Base-by-base conservation (phyloP, 805 yeast genomes). In the Wickerhamiella hasegawae region DNA sequence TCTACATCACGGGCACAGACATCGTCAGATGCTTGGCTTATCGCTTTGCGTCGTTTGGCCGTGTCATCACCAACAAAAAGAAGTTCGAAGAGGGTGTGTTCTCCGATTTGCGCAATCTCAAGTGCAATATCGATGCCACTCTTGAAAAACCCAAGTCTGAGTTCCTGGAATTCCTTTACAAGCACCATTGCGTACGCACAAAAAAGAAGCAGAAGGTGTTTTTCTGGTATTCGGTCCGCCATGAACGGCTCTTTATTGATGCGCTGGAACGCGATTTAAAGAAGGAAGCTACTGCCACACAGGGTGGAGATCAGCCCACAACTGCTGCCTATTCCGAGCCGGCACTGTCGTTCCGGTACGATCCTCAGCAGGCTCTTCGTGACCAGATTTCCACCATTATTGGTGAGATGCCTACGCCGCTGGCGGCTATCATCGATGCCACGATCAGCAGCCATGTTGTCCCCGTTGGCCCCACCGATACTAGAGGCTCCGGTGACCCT, bases 161-260 rank as follows among this genome's bases (percentile, higher is more conserved):
- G 24, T 84, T 87, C 52, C 63, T 87, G 40, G 79, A 77, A 42
- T 84, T 87, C 48, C 61, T 87, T 19, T 83, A 79, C 58, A 79
- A 76, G 50, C 81, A 87, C 53, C 73, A 76, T 43, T 87, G 97
- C 52, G 63, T 87, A 18, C 68, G 94, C 47, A 87, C 98, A 0
- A 96, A 87, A 49, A 87, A 87, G 66, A 87, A 90, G 51, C 98
- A 87, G 54, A 87, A 90, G 52, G 96, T 87, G 29, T 87, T 87
- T 53, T 83, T 78, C 55, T 90, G 97, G 97, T 84, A 80, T 54
- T 78, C 85, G 51, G 96, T 90, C 8, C 90, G 90, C 18, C 97
- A 87, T 56, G 94, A 85, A 51, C 74, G 78, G 51, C 62, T 87
- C 30, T 85, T 90, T 68, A 73, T 83, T 2, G 97, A 90, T 56